These are phyloP conservation scores for Diaporthe aspalathi DNA, from an alignment of 2,329 filamentous ascomycete species.

Conservation along the genomic window DNA sequence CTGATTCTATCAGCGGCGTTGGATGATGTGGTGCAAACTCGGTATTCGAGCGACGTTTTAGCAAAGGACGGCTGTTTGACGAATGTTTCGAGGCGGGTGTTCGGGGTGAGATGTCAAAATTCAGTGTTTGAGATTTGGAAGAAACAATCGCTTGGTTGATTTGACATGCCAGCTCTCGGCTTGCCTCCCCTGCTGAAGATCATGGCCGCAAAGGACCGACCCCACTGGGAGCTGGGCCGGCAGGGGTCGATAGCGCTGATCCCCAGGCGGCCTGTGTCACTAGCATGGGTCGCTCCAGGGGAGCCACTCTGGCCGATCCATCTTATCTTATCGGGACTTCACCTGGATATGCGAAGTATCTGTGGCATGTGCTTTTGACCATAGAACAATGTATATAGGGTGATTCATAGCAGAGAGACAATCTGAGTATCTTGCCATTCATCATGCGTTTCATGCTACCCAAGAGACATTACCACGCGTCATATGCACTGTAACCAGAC, in stretches of 20 bases:
- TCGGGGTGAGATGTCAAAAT: not conserved
- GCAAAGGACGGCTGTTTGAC: constrained; percentile 24
- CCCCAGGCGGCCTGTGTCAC: not conserved
- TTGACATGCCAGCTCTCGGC: not conserved
- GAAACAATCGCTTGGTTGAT: not conserved
- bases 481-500: not conserved
- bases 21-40: not conserved
- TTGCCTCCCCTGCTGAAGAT: constrained; percentile 5
- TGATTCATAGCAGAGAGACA: too few relatives aligned
- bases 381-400: too few relatives aligned
- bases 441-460: not conserved
- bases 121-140: not conserved
- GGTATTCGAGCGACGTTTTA: not conserved
- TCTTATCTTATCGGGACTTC: not conserved
- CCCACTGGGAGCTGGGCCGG: not conserved
- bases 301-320: not conserved
- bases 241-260: constrained; percentile 2
- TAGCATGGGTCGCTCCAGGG: not conserved
- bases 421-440: not conserved
- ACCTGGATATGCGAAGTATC: not conserved
- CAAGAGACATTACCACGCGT: not conserved
- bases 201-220: not conserved
- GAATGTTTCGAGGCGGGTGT: constrained; percentile 20
- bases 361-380: not conserved
- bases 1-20: not conserved